phyloP scores from a whole-genome alignment of 2,329 filamentous ascomycete species.

The Samsoniella hepiali region DNA sequence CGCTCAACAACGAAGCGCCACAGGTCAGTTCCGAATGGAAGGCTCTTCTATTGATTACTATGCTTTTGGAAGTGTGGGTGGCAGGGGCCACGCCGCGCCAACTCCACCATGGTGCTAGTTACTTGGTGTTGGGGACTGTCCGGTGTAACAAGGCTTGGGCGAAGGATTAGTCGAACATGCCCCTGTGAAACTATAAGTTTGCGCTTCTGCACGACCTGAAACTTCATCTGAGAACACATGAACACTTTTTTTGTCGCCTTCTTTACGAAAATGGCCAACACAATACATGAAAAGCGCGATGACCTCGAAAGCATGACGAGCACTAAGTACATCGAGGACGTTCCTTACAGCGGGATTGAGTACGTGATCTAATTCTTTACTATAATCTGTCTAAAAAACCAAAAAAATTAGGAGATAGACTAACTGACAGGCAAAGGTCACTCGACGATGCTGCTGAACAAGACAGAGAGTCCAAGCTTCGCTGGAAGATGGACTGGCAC shows the following conservation, averaged over 20 bases:
- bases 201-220: too few species aligned
- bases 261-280: neutral
- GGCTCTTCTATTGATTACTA: neutral
- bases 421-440: neutral
- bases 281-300: neutral
- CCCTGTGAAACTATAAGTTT: neutral
- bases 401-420: neutral
- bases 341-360: neutral
- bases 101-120: neutral
- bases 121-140: neutral
- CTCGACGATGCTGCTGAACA: neutral
- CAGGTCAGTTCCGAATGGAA: neutral
- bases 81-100: neutral
- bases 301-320: neutral
- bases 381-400: neutral
- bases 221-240: too few species aligned
- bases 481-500: slow-evolving; percentile 56
- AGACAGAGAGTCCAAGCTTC: slow-evolving; percentile 31
- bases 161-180: neutral
- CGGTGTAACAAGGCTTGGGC: neutral
- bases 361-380: neutral
- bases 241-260: neutral
- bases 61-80: neutral
- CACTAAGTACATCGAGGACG: neutral
- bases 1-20: neutral